Base-by-base conservation (phyloP, 257 asterid species). In the Cinchona pubescens region DNA sequence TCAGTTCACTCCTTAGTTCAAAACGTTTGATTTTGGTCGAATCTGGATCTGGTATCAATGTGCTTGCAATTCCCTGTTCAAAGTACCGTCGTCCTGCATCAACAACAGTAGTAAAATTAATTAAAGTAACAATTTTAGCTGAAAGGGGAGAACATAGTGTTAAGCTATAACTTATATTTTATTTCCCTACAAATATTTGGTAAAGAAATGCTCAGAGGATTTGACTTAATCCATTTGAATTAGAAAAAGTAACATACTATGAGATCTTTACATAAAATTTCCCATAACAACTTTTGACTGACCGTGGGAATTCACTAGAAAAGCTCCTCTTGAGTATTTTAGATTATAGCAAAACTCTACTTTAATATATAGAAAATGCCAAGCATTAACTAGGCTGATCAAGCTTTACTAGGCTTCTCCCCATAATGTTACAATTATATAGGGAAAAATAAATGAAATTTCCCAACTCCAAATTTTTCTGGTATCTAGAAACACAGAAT, bases 1-100 rank as follows among this genome's bases (percentile, higher is more conserved):
- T 90, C 73, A 95, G 86, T 79, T 92, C 97, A 79, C 81, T 86
- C 81, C 91, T 92, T 80, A 81, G 78, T 84, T 95, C 98, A 83
- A 91, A 95, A 27, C n/a, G 92, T 75, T 85, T 89, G 80, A 91
- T 81, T 84, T 95, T 96, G 82, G 75, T 87, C 42, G 88, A 79
- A 74, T 87, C 94, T 55, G 91, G 73, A 74, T 81, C 91, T 68
- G 84, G 71, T 69, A 58, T 68, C 75, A 66, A 88, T 46, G 81
- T 76, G 55, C 79, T 82, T 66, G 75, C 74, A 67, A 73, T 75
- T 74, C 80, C 86, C 81, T 89, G 87, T 76, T 85, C 87, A 51
- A 76, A 37, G 74, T 66, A 76, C 78, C 74, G 69, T 80, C 91
- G 79, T 78, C 83, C 91, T 88, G 87, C 88, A 77, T 46, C 48